Percentiles rank a stretch among this genome's conserved stretches.
Evolutionary conservation across 2,329 filamentous ascomycete species (phyloP).

Genomic region (Trichoderma brevicompactum): DNA sequence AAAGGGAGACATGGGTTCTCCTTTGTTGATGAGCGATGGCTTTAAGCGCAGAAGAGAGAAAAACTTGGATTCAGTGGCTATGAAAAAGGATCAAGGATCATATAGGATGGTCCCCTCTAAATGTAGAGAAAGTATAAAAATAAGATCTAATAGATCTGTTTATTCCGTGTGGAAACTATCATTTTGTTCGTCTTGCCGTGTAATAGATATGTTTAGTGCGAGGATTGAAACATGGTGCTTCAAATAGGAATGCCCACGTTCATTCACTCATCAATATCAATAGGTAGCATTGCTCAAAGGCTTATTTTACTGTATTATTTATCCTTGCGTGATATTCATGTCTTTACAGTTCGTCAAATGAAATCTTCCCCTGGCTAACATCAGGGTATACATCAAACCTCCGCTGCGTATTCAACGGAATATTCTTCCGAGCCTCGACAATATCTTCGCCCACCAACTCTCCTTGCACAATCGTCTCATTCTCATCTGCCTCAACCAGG

Average conservation of each 20-base stretch:
- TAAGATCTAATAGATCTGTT: slow-evolving; percentile 6
- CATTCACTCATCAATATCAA: no score
- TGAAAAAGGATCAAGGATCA: neutral
- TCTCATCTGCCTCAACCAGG: slow-evolving; percentile 77
- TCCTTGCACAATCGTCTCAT: slow-evolving; percentile 74
- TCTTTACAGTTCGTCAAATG: slow-evolving; percentile 16
- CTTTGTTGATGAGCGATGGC: slow-evolving; percentile 2
- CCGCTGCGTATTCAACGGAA: slow-evolving; percentile 82
- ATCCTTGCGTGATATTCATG: neutral
- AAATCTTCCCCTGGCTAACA: slow-evolving; percentile 65
- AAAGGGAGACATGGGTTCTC: neutral
- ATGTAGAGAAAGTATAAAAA: neutral
- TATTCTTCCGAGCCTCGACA: slow-evolving; percentile 75
- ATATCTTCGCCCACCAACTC: slow-evolving; percentile 72
- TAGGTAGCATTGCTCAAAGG: neutral
- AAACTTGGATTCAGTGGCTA: neutral
- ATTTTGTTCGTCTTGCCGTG: no score
- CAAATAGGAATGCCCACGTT: no score
- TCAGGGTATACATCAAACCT: slow-evolving; percentile 96
- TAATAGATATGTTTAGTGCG: no score
- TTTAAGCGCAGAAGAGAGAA: neutral
- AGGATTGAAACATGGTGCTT: no score
- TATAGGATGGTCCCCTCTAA: neutral
- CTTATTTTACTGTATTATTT: neutral
- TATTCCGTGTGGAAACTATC: neutral